Evolutionary conservation across 2,329 filamentous ascomycete genomes (phyloP).

Genomic region (Exophiala calicioides): DNA sequence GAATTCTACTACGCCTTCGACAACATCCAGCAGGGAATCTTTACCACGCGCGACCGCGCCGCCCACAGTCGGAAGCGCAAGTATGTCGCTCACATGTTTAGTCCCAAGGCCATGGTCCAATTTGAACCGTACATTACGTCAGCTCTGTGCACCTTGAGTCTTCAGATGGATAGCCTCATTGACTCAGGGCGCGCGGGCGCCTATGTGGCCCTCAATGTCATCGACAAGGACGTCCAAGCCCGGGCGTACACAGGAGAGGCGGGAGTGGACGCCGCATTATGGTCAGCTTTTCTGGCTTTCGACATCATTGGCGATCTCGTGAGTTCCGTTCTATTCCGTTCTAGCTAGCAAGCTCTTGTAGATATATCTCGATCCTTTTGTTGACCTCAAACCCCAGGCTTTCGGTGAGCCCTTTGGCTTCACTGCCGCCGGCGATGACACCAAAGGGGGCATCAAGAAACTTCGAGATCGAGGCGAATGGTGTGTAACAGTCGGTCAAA

Average conservation of each 20-base stretch:
- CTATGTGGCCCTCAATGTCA: constrained; percentile 1
- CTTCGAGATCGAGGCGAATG: constrained; percentile 19
- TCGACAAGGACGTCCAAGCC: background rate
- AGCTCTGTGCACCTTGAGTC: constrained; percentile 28
- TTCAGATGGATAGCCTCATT: constrained; percentile 27
- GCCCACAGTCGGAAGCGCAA: constrained; percentile 40
- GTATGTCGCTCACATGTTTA: constrained; percentile 39
- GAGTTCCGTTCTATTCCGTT: background rate
- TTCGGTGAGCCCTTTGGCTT: constrained; percentile 35
- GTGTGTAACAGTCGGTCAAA: constrained; percentile 16
- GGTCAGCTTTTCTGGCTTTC: constrained; percentile 7
- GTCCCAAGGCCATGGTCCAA: constrained; percentile 34
- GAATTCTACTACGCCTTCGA: constrained; percentile 39
- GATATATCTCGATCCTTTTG: too few relatives aligned
- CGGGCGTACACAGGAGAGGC: background rate
- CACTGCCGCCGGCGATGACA: constrained; percentile 17
- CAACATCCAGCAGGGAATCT: constrained; percentile 38
- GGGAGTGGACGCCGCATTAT: constrained; percentile 2
- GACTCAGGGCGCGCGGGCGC: constrained; percentile 8
- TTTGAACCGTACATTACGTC: constrained; percentile 39
- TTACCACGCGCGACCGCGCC: constrained; percentile 37
- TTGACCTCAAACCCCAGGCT: constrained; percentile 30
- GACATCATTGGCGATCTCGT: constrained; percentile 9
- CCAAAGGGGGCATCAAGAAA: constrained; percentile 18
- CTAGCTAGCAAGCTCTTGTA: background rate